Conservation (phyloP, 2,329 filamentous ascomycete genomes). For the Trichoderma arundinaceum region DNA sequence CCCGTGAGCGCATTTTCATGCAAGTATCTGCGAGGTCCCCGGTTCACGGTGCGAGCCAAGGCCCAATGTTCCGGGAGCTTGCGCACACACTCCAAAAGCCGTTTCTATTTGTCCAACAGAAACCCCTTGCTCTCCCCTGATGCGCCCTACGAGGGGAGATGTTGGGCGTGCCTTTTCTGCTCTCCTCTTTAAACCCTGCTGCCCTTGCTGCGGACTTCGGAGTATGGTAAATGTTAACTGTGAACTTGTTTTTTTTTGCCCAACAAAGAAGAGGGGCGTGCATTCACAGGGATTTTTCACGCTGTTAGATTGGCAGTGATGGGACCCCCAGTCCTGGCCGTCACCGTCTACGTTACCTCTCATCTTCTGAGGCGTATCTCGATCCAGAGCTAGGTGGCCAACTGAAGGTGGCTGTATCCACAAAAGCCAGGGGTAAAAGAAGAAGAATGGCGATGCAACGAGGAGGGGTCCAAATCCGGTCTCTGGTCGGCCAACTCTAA, state of each 20-base stretch:
- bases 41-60: neutral
- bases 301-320: slow-evolving; percentile 1
- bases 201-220: neutral
- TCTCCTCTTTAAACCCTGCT: neutral
- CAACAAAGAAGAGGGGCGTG: neutral
- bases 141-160: neutral
- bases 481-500: slow-evolving; percentile 20
- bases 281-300: neutral
- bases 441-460: slow-evolving; percentile 2
- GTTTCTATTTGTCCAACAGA: neutral
- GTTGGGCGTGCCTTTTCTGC: neutral
- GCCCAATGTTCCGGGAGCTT: neutral
- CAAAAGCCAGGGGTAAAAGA: slow-evolving; percentile 9
- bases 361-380: slow-evolving; percentile 17
- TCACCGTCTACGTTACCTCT: slow-evolving; percentile 23
- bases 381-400: slow-evolving; percentile 5
- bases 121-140: neutral
- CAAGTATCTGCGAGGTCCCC: slow-evolving; percentile 17
- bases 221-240: neutral
- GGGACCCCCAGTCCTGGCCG: neutral
- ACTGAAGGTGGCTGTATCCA: slow-evolving; percentile 18
- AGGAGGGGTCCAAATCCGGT: neutral
- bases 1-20: slow-evolving; percentile 24
- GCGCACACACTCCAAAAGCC: neutral
- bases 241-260: neutral